phyloP scores from a whole-genome alignment of 805 yeast species.

The Teunomyces kruisii region DNA sequence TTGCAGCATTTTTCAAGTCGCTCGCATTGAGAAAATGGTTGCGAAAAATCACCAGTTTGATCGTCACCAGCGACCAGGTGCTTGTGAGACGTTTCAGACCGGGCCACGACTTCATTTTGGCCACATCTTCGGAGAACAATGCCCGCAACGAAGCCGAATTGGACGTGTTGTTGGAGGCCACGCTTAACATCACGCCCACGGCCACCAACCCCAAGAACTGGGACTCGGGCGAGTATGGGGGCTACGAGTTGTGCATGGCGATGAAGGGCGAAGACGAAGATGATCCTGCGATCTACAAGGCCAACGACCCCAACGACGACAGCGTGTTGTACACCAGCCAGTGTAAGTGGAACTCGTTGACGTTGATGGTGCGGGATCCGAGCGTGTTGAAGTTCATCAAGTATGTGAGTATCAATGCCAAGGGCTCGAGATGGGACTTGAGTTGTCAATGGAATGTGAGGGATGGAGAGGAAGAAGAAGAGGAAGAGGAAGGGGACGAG shows the following conservation, averaged over 20 bases:
- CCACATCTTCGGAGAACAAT: constrained; percentile 48
- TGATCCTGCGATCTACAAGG: constrained; percentile 82
- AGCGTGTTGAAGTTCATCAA: constrained; percentile 89
- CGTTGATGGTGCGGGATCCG: constrained; percentile 77
- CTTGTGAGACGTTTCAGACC: constrained; percentile 88
- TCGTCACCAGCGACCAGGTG: constrained; percentile 63
- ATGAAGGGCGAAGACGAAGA: constrained; percentile 53
- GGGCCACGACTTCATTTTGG: constrained; percentile 89
- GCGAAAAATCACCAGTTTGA: constrained; percentile 56
- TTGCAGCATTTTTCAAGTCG: constrained; percentile 61
- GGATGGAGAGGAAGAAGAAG: constrained; percentile 44
- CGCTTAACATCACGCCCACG: constrained; percentile 76
- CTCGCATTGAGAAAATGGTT: constrained; percentile 71
- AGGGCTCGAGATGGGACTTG: constrained; percentile 92
- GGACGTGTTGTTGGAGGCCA: constrained; percentile 67
- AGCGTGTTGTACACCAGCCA: constrained; percentile 76
- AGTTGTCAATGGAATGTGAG: constrained; percentile 75
- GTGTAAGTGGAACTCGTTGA: constrained; percentile 80
- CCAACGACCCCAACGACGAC: constrained; percentile 58
- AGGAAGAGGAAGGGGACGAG: constrained; percentile 16
- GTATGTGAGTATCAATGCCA: constrained; percentile 84
- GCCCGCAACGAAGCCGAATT: constrained; percentile 37
- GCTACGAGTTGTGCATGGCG: constrained; percentile 90
- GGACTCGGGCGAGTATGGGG: constrained; percentile 90
- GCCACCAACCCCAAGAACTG: constrained; percentile 59